phyloP scores from a whole-genome alignment of 176 grass and related monocot species.

The Metroxylon sagu region DNA sequence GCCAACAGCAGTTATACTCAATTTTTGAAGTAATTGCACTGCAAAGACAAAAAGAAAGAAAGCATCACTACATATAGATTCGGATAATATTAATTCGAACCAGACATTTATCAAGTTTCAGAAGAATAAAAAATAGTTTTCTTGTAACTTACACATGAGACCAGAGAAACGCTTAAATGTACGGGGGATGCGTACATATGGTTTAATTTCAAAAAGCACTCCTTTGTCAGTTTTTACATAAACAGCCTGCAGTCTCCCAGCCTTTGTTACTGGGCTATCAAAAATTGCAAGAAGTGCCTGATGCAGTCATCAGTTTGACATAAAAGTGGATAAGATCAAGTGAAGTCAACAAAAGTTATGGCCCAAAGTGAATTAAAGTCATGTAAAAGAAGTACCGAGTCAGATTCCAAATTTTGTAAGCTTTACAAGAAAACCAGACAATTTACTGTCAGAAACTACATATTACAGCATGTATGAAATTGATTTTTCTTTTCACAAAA shows the following conservation, averaged over 20 bases:
- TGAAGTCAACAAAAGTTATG: no score
- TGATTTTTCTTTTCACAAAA: no score
- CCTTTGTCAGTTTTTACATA: slow-evolving; percentile 92
- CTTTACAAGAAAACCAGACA: no score
- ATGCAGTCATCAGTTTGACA: not conserved
- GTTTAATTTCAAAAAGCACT: slow-evolving; percentile 94
- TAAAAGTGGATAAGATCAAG: not conserved
- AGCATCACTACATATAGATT: no score
- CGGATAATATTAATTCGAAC: no score
- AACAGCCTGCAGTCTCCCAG: slow-evolving; percentile 87
- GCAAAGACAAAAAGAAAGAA: slow-evolving; percentile 9
- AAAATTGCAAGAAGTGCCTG: slow-evolving; percentile 94
- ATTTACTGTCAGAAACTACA: no score
- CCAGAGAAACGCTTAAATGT: slow-evolving; percentile 93
- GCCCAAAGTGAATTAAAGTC: no score
- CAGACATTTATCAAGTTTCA: not conserved
- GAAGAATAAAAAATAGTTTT: slow-evolving; percentile 2
- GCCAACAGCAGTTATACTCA: slow-evolving; percentile 88
- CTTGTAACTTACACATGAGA: slow-evolving; percentile 69
- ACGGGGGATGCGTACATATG: slow-evolving; percentile 71
- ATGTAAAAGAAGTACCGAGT: no score
- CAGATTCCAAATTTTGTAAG: no score
- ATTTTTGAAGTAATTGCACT: slow-evolving; percentile 93
- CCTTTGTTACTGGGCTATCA: slow-evolving; percentile 89
- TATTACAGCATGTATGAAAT: no score